Percentiles rank a stretch among this genome's conserved stretches.
These are phyloP conservation scores for Beauveria bassiana DNA, from an alignment of 2,329 filamentous ascomycete species.

Conservation along the genomic window DNA sequence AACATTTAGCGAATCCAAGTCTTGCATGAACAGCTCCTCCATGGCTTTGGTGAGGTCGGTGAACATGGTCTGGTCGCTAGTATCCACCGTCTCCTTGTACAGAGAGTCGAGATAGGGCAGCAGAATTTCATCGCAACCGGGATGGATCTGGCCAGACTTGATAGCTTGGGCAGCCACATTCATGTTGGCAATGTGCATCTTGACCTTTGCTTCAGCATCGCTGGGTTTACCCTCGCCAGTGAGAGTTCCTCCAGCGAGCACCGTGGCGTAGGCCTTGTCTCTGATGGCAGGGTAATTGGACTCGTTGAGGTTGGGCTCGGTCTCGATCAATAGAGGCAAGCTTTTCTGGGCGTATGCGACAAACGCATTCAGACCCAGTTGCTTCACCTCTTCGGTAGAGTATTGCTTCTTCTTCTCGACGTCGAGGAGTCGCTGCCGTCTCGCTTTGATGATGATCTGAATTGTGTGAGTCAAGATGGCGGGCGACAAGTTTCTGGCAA, in stretches of 20 bases:
- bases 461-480: neutral
- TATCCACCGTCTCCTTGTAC: slow-evolving; percentile 55
- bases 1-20: slow-evolving; percentile 83
- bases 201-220: slow-evolving; percentile 78
- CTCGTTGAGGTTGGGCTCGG: slow-evolving; percentile 36
- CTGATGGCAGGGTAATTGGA: slow-evolving; percentile 42
- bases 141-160: slow-evolving; percentile 41
- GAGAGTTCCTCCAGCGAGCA: slow-evolving; percentile 48
- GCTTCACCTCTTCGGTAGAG: slow-evolving; percentile 36
- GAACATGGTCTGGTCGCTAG: slow-evolving; percentile 64
- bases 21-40: slow-evolving; percentile 79
- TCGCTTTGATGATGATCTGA: slow-evolving; percentile 53
- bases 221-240: slow-evolving; percentile 53
- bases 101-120: slow-evolving; percentile 73
- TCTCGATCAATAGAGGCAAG: slow-evolving; percentile 42
- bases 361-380: slow-evolving; percentile 46
- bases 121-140: slow-evolving; percentile 57
- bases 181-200: slow-evolving; percentile 74
- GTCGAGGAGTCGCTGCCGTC: slow-evolving; percentile 75
- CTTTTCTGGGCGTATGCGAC: slow-evolving; percentile 47
- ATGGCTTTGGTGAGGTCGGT: slow-evolving; percentile 79
- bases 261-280: slow-evolving; percentile 45
- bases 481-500: neutral
- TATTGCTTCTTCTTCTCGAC: slow-evolving; percentile 65
- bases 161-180: slow-evolving; percentile 43